phyloP scores from a whole-genome alignment of 192 early-diverging fungal species.

The Coemansia sp. region DNA sequence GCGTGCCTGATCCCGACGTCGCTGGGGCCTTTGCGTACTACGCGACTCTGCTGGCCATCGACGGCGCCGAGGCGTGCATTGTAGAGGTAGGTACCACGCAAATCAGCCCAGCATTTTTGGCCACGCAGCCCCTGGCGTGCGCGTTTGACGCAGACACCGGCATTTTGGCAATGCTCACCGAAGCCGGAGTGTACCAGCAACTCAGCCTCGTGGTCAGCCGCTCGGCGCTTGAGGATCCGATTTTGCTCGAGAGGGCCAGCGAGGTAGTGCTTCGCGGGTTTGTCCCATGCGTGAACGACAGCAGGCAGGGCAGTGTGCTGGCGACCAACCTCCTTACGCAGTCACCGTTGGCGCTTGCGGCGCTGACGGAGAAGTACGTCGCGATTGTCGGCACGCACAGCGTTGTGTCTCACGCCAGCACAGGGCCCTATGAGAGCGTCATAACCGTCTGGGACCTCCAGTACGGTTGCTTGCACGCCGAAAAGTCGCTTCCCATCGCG shows the following conservation, averaged over 20 bases:
- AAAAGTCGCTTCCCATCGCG: slow-evolving; percentile 32
- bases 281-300: slow-evolving; percentile 29
- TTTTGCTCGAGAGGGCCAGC: slow-evolving; percentile 35
- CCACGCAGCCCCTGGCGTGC: slow-evolving; percentile 40
- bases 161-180: slow-evolving; percentile 34
- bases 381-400: slow-evolving; percentile 57
- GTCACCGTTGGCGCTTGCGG: slow-evolving; percentile 37
- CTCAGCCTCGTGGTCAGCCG: slow-evolving; percentile 31
- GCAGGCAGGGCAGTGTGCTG: slow-evolving; percentile 1
- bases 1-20: slow-evolving; percentile 18
- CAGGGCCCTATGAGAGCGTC: slow-evolving; percentile 50
- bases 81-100: slow-evolving; percentile 47
- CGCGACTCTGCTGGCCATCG: slow-evolving; percentile 30
- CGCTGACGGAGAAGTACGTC: slow-evolving; percentile 50
- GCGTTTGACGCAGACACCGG: slow-evolving; percentile 54
- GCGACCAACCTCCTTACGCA: slow-evolving; percentile 29
- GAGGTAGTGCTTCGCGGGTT: slow-evolving; percentile 52
- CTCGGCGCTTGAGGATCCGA: slow-evolving; percentile 51
- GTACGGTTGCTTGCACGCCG: slow-evolving; percentile 54
- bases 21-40: slow-evolving; percentile 18
- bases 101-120: slow-evolving; percentile 35
- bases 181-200: slow-evolving; percentile 40
- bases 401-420: slow-evolving; percentile 44
- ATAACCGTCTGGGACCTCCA: slow-evolving; percentile 56
- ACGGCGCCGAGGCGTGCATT: slow-evolving; percentile 31